Base-by-base conservation (phyloP, 345 rosid genomes). In the Murraya koenigii region DNA sequence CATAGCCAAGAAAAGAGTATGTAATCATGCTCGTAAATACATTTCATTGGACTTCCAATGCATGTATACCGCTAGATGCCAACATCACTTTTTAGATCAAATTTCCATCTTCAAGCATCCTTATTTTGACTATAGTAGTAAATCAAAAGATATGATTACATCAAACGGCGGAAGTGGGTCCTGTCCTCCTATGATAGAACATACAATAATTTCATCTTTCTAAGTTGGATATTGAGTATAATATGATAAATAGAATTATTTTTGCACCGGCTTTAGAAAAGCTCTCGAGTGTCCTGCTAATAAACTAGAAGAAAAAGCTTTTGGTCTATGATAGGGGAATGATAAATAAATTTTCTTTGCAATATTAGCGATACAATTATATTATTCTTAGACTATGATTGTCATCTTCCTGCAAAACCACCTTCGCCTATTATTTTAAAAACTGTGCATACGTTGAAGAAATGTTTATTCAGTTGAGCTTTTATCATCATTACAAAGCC, bases 161-260 rank as follows among this genome's bases (percentile, higher is more conserved):
- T 83, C 80, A 76, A 82, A 86, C 94, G 93, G 94, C 91, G 90
- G 85, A 73, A 65, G 86, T 85, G 89, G 91, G 88, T 68, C 69
- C 82, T 87, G 85, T 79, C 81, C 76, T 81, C 74, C 66, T 35
- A 47, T 85, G 56, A 86, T 83, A 64, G 38, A 74, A 77, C 81
- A 83, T 69, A 28, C 72, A 71, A 77, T 66, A 47, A 80, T 72
- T 76, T 33, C 47, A 62, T 66, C 73, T 74, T 64, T 60, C 64
- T 80, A 54, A 61, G 65, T 78, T 72, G 69, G 25, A 23, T 49
- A 65, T 26, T 77, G 59, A 62, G 8, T 36, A 19, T 74, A 44
- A 63, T 65, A 35, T 44, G 35, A 76, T 36, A 66, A 59, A 82
- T 25, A 0, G 66, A 61, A 55, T 41, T 14, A 44, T 26, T 58